Conservation (phyloP, 768 basidiomycete genomes). For the Pulveroboletus sp. region DNA sequence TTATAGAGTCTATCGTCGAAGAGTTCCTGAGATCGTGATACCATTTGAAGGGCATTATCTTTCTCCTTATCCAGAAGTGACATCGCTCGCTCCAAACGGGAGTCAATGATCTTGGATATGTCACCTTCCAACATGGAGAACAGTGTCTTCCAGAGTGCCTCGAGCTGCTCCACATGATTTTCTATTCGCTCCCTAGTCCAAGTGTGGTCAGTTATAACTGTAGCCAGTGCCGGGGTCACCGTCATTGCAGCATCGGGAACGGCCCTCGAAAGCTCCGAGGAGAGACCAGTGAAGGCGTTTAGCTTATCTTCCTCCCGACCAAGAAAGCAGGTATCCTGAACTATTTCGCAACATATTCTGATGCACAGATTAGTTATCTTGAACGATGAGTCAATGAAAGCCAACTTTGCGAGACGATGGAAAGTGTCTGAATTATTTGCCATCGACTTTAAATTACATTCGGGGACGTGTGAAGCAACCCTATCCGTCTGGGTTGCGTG, state of each 20-base stretch:
- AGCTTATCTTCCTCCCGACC: constrained; percentile 44
- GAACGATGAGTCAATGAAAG: constrained; percentile 6
- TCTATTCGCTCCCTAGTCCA: constrained; percentile 41
- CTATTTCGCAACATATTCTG: constrained; percentile 44
- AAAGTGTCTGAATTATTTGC: constrained; percentile 30
- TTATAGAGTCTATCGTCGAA: constrained; percentile 2
- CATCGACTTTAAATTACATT: constrained; percentile 3
- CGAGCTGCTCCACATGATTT: constrained; percentile 36
- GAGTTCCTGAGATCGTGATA: constrained; percentile 18
- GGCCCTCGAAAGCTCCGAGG: constrained; percentile 42
- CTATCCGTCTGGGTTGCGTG: constrained; percentile 8
- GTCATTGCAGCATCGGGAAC: constrained; percentile 38
- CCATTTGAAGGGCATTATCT: constrained; percentile 19
- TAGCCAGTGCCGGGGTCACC: constrained; percentile 43
- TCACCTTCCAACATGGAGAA: constrained; percentile 40
- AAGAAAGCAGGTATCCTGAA: constrained; percentile 39
- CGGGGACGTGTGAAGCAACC: background rate
- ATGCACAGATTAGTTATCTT: constrained; percentile 9
- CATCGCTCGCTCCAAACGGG: constrained; percentile 31
- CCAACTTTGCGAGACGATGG: constrained; percentile 35
- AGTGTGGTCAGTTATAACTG: constrained; percentile 39
- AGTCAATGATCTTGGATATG: constrained; percentile 36
- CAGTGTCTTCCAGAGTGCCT: constrained; percentile 43
- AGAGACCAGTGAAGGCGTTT: constrained; percentile 46
- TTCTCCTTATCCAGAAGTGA: constrained; percentile 30